These are phyloP conservation scores for Yamadazyma blattariae DNA, from an alignment of 1,139 yeast species.

Conservation along the genomic window DNA sequence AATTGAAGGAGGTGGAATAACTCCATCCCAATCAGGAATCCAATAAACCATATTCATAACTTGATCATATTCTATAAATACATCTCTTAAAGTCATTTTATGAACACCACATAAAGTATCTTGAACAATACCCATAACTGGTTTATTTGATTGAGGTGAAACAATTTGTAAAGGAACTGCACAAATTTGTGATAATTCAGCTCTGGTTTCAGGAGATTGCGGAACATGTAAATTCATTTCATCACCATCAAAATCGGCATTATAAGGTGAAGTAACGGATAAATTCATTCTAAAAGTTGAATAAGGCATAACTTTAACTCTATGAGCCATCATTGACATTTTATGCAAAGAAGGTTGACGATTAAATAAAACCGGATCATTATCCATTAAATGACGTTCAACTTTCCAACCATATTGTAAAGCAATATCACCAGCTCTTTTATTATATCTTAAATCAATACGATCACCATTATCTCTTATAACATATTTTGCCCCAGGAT, in stretches of 20 bases:
- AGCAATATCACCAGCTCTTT: conserved; percentile 97
- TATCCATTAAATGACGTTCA: conserved; percentile 95
- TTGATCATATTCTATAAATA: conserved; percentile 84
- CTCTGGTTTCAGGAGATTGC: conserved; percentile 96
- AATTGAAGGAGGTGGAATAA: conserved; percentile 95
- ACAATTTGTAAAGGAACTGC: conserved; percentile 98
- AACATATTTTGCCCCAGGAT: conserved; percentile 98
- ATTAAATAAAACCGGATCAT: conserved; percentile 95
- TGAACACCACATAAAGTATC: conserved; percentile 97
- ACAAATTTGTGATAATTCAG: conserved; percentile 90
- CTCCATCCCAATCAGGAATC: conserved; percentile 99
- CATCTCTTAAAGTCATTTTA: conserved; percentile 90
- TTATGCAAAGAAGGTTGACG: conserved; percentile 99
- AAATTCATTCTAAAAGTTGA: conserved; percentile 95
- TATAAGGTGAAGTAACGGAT: conserved; percentile 97
- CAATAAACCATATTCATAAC: conserved; percentile 96
- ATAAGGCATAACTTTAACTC: conserved; percentile 98
- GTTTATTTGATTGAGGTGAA: conserved; percentile 97
- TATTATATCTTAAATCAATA: conserved; percentile 93
- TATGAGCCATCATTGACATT: conserved; percentile 99
- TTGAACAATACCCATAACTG: conserved; percentile 99
- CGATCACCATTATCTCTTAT: conserved; percentile 98
- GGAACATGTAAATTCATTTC: conserved; percentile 99
- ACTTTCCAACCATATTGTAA: conserved; percentile 99
- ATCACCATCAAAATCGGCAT: conserved; percentile 99